Conservation (phyloP, 495 filamentous ascomycete genomes). For the Penicillium maclennaniae region DNA sequence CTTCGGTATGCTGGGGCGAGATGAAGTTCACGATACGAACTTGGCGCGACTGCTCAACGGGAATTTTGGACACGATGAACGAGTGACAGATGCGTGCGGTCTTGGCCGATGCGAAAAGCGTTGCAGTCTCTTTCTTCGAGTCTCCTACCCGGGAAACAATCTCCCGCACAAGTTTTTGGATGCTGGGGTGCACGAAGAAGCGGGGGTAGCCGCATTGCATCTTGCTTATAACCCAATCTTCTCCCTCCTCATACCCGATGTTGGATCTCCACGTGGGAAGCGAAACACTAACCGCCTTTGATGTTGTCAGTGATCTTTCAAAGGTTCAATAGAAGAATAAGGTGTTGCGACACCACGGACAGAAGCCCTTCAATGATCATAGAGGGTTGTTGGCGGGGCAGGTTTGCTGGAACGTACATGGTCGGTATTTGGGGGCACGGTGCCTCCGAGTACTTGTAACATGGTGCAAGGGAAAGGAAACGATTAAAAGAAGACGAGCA, state of each 20-base stretch:
- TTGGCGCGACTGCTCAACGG: conserved; percentile 41
- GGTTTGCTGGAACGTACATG: conserved; percentile 42
- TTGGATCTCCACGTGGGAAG: conserved; percentile 91
- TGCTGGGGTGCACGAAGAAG: conserved; percentile 87
- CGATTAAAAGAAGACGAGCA: background rate
- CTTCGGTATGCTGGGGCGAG: conserved; percentile 40
- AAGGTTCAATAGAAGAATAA: background rate
- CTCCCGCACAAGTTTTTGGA: conserved; percentile 66
- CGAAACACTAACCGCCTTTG: conserved; percentile 90
- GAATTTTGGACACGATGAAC: conserved; percentile 63
- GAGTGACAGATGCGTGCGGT: conserved; percentile 63
- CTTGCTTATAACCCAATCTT: conserved; percentile 75
- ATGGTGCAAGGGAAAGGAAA: conserved; percentile 20
- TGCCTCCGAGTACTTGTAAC: conserved; percentile 41
- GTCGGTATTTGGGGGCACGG: conserved; percentile 50
- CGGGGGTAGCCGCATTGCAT: conserved; percentile 93
- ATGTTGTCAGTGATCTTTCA: conserved; percentile 6
- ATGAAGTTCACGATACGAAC: conserved; percentile 68
- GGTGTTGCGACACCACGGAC: background rate
- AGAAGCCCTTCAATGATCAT: background rate
- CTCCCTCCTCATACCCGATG: conserved; percentile 88
- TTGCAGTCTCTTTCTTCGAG: conserved; percentile 58
- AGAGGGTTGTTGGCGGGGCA: conserved; percentile 26
- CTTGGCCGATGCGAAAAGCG: conserved; percentile 71
- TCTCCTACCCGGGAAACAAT: conserved; percentile 62